Evolutionary conservation across 495 filamentous ascomycete species (phyloP), one percentile per base, ranked within the genome.

Genomic region (Trichoderma gamsii): DNA sequence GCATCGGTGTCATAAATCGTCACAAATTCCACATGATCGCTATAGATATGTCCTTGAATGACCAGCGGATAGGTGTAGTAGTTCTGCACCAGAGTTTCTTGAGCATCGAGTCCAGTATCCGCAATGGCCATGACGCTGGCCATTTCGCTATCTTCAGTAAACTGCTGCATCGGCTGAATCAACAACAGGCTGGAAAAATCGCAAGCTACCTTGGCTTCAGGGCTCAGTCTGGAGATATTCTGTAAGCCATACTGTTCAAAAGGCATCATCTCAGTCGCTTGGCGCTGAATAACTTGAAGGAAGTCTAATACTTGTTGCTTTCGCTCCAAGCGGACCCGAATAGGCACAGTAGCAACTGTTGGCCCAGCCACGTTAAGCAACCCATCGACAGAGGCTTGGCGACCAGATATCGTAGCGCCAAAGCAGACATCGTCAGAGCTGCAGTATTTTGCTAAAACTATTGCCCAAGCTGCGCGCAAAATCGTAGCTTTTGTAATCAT

Each of bases 291-390:
- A 3, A 32, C 21, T 0, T 61, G 25, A 35, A 77, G 63, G 21
- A 73, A 73, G 1, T 67, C 63, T 7, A 35, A 38, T 8, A 75
- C 25, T 11, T 56, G n/a, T 43, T 59, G 63, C 8, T 69, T 68
- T 18, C 41, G 49, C 21, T 64, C 56, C 7, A 76, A n/a, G 0
- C 49, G 65, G 3, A 78, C 73, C 0, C 86, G 79, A 13, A 84
- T 73, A 7, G 88, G 88, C 0, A 88, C 74, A 0, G 88, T 88
- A 21, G 86, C 81, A 51, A 89, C 82, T 0, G 85, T 76, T 0
- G 87, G 79, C 0, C 83, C 85, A 4, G 77, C 71, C 56, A 86
- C 35, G 35, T 81, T n/a, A 77, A 73, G n/a, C 75, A 87, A 72
- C n/a, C 80, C 83, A 7, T 71, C 67, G 0, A 87, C 70, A 9